These are phyloP conservation scores for Russula abietina DNA, from an alignment of 768 basidiomycete genomes.

Conservation along the genomic window DNA sequence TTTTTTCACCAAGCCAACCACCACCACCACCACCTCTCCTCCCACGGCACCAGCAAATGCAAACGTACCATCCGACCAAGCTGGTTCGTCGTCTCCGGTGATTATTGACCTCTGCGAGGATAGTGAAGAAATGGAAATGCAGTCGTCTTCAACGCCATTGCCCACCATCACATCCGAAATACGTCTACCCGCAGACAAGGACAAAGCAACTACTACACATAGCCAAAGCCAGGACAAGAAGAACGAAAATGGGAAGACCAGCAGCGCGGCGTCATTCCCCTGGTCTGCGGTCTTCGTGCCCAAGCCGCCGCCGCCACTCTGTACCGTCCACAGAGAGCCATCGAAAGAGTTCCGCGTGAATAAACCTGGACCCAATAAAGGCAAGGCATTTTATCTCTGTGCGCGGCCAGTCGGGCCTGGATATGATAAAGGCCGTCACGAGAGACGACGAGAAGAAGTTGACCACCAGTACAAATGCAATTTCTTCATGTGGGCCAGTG, in stretches of 20 bases:
- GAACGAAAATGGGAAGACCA: conserved; percentile 46
- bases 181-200: not conserved
- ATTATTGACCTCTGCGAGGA: conserved; percentile 30
- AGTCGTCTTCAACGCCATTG: too few species aligned
- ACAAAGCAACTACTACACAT: not conserved
- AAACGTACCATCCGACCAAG: not conserved
- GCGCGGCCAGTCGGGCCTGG: conserved; percentile 85
- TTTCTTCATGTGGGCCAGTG: conserved; percentile 83
- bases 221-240: conserved; percentile 38
- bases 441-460: conserved; percentile 71
- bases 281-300: conserved; percentile 73
- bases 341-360: conserved; percentile 75
- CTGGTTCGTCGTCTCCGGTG: conserved; percentile 9
- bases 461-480: conserved; percentile 69
- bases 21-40: not conserved
- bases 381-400: conserved; percentile 78
- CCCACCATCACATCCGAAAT: conserved; percentile 16
- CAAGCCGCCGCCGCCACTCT: conserved; percentile 66
- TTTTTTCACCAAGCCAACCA: conserved; percentile 31
- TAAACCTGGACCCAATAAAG: conserved; percentile 82
- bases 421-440: conserved; percentile 70
- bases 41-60: conserved; percentile 2
- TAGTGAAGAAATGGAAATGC: conserved; percentile 25
- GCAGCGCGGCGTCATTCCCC: conserved; percentile 41
- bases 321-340: conserved; percentile 67